Conservation (phyloP, 768 basidiomycete genomes). For the Postia placenta region DNA sequence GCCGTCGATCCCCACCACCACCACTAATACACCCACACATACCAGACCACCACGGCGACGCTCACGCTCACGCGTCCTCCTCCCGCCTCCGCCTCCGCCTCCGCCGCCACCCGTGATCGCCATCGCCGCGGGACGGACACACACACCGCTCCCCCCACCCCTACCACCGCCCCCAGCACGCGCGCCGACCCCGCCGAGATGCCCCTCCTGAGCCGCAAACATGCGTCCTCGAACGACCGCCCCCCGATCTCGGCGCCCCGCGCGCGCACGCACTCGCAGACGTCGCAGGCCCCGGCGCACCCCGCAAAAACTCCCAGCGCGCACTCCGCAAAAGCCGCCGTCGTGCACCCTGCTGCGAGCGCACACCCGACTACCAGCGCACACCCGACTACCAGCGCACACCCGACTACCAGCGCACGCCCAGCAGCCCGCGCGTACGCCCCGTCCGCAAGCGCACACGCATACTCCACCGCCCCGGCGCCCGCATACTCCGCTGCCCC, state of each 20-base stretch:
- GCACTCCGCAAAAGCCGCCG: not conserved
- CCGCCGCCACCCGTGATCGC: not conserved
- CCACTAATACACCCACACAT: not conserved
- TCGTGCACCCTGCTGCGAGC: not conserved
- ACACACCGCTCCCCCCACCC: not conserved
- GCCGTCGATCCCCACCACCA: no score
- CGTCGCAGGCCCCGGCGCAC: no score
- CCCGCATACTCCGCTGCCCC: not conserved
- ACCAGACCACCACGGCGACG: not conserved
- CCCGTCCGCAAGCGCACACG: not conserved
- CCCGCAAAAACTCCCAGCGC: no score
- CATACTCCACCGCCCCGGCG: not conserved
- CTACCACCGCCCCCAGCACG: not conserved
- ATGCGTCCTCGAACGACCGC: not conserved
- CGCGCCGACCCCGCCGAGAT: not conserved
- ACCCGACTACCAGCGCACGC: not conserved
- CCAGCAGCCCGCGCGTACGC: not conserved
- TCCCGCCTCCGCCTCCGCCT: not conserved
- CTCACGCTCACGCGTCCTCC: not conserved
- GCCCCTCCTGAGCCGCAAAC: conserved; percentile 4
- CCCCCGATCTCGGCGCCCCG: not conserved
- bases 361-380: not conserved
- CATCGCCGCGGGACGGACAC: not conserved
- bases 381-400: not conserved
- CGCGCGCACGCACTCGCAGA: not conserved